These are phyloP conservation scores for Oryza brachyantha DNA, from an alignment of 176 grass and related monocot genomes.

Conservation along the genomic window DNA sequence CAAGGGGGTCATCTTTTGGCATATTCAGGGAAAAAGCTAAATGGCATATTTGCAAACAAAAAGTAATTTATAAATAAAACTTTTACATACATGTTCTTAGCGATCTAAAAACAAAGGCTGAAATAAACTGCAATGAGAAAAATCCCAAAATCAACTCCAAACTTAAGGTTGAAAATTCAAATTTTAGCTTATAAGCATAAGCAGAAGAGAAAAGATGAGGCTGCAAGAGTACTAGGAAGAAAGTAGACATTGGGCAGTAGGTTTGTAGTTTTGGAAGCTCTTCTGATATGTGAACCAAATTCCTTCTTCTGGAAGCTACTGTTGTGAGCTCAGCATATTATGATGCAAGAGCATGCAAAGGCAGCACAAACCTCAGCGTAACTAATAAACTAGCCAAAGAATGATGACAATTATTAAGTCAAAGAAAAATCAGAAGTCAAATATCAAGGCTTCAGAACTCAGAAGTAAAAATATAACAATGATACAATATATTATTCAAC, in stretches of 20 bases:
- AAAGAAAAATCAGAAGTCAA: not conserved
- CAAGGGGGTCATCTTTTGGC: too few relatives aligned
- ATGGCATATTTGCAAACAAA: too few relatives aligned
- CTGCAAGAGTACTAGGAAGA: not conserved
- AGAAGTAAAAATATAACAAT: not conserved
- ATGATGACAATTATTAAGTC: not conserved
- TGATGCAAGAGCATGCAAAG: not conserved
- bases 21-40: too few relatives aligned
- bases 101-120: too few relatives aligned
- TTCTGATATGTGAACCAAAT: not conserved
- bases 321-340: not conserved
- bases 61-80: too few relatives aligned
- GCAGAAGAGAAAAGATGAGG: too few relatives aligned
- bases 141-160: too few relatives aligned
- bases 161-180: too few relatives aligned
- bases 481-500: not conserved
- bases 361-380: not conserved
- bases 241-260: not conserved
- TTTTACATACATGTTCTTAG: too few relatives aligned
- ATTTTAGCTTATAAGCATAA: too few relatives aligned
- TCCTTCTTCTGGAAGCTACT: not conserved
- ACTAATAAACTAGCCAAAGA: not conserved
- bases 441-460: not conserved
- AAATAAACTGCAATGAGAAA: too few relatives aligned
- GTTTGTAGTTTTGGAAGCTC: not conserved